phyloP scores from a whole-genome alignment of 148 eudicot species.

The Hydrangea macrophylla region DNA sequence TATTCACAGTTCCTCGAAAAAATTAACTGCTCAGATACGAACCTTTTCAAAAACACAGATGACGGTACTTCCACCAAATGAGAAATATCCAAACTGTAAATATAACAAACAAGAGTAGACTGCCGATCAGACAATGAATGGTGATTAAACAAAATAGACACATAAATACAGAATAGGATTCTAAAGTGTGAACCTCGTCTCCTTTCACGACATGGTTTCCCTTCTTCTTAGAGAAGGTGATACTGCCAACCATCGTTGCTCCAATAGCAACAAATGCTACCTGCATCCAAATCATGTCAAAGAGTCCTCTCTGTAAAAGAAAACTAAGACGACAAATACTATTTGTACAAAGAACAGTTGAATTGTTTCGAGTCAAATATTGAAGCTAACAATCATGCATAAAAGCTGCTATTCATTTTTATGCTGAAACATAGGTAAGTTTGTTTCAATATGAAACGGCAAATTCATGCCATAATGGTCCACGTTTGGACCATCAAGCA shows the following conservation, averaged over 20 bases:
- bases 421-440: not conserved
- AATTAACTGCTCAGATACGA: slow-evolving; percentile 12
- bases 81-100: slow-evolving; percentile 89
- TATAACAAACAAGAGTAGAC: slow-evolving; percentile 7
- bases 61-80: slow-evolving; percentile 98
- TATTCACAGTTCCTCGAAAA: not conserved
- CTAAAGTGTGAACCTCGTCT: slow-evolving; percentile 62
- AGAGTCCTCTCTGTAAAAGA: too few species aligned
- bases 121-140: not conserved
- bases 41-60: slow-evolving; percentile 97
- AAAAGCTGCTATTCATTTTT: not conserved
- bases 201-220: slow-evolving; percentile 81
- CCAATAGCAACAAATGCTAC: slow-evolving; percentile 98
- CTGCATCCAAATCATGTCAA: slow-evolving; percentile 34
- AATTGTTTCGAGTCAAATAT: not conserved
- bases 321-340: not conserved
- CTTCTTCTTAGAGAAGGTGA: slow-evolving; percentile 63
- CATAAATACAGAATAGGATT: slow-evolving; percentile 4
- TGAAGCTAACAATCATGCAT: not conserved
- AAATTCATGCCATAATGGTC: not conserved
- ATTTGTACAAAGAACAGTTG: not conserved
- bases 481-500: not conserved
- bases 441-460: not conserved
- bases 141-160: not conserved
- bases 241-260: slow-evolving; percentile 99